Evolutionary conservation across 441 rosid species (phyloP).

Genomic region (Lepidium campestre): DNA sequence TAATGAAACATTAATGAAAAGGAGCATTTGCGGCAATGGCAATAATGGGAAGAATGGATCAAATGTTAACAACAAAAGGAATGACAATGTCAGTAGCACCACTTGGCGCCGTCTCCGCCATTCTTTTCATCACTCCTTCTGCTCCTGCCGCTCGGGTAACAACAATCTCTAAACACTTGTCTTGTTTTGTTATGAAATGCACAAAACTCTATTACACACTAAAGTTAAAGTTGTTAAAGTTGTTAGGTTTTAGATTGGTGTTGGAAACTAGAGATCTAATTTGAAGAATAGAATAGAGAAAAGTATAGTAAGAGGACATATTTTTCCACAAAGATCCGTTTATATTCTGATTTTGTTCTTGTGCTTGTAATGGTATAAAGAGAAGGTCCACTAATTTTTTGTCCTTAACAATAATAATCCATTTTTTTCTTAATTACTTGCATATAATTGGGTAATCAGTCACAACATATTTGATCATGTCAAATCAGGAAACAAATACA

Average conservation of each 20-base stretch:
- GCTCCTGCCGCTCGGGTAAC: constrained; percentile 88
- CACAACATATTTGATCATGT: neutral
- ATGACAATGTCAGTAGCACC: constrained; percentile 75
- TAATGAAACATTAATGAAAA: constrained; percentile 2
- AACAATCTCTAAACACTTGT: too few relatives aligned
- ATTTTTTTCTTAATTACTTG: neutral
- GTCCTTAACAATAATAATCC: too few relatives aligned
- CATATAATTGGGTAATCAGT: neutral
- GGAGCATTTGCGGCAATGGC: constrained; percentile 96
- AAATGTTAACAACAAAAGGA: constrained; percentile 59
- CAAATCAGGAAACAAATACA: too few relatives aligned
- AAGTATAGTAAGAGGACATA: neutral
- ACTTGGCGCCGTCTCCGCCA: constrained; percentile 76
- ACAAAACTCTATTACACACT: too few relatives aligned
- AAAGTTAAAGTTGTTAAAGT: neutral
- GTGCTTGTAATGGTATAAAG: neutral
- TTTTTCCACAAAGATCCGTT: neutral
- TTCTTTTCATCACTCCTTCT: constrained; percentile 62
- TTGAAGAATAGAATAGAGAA: neutral
- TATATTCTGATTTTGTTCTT: neutral
- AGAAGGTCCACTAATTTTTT: neutral
- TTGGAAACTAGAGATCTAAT: neutral
- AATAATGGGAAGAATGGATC: constrained; percentile 72
- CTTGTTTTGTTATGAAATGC: too few relatives aligned
- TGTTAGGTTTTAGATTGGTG: neutral